Conservation (phyloP, 2,329 filamentous ascomycete species). For the Albophoma yamanashiensis region DNA sequence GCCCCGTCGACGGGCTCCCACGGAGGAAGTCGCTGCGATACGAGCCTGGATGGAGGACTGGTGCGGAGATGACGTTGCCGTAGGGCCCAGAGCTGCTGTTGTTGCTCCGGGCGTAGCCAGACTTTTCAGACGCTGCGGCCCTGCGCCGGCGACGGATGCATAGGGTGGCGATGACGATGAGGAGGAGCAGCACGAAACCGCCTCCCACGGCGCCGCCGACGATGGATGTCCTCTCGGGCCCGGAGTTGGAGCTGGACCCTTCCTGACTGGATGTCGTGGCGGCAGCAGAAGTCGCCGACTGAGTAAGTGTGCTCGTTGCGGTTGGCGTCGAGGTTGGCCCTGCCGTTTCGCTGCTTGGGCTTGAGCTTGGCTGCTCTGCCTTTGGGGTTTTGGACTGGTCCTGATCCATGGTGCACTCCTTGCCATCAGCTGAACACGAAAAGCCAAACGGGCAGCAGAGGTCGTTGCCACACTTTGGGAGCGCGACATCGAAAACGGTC, state of each 20-base stretch:
- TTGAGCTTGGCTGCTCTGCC: conserved; percentile 10
- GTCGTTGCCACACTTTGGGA: conserved; percentile 44
- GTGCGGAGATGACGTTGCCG: conserved; percentile 43
- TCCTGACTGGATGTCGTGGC: conserved; percentile 5
- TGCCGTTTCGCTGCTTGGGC: conserved; percentile 8
- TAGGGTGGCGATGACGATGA: conserved; percentile 28
- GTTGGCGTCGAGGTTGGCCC: conserved; percentile 10
- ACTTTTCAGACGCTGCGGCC: conserved; percentile 7
- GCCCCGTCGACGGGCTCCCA: conserved; percentile 20
- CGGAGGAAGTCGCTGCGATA: conserved; percentile 44
- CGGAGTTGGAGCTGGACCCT: conserved; percentile 5
- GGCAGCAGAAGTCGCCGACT: conserved; percentile 8
- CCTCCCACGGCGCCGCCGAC: conserved; percentile 38
- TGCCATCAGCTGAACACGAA: conserved; percentile 38
- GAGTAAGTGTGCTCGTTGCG: conserved; percentile 11
- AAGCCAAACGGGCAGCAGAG: conserved; percentile 68
- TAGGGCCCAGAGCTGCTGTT: conserved; percentile 10
- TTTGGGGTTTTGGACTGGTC: conserved; percentile 36
- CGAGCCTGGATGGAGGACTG: conserved; percentile 34
- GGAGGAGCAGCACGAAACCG: conserved; percentile 27
- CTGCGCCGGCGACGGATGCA: conserved; percentile 22
- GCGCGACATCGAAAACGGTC: conserved; percentile 42
- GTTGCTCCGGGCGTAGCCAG: conserved; percentile 8
- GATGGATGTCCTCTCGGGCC: conserved; percentile 25
- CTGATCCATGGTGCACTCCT: conserved; percentile 38